Conservation (phyloP, 495 filamentous ascomycete genomes). For the Hypoxylon lienhwacheense region DNA sequence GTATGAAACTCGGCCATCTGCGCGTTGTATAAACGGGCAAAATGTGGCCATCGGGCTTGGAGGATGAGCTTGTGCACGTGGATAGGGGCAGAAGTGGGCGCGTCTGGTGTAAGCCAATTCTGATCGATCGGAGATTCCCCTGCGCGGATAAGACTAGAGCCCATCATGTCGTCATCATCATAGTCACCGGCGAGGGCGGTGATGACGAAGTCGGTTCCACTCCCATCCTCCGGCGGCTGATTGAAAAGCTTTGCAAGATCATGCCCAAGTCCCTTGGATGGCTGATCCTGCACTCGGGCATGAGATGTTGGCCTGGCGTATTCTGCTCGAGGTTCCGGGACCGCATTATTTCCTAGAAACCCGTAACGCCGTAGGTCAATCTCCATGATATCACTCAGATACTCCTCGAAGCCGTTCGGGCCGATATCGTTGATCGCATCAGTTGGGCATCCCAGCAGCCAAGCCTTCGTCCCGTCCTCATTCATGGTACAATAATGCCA, state of each 20-base stretch:
- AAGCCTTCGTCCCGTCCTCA: slow-evolving; percentile 89
- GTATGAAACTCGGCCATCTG: slow-evolving; percentile 98
- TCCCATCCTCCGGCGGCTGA: slow-evolving; percentile 71
- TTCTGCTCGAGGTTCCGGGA: slow-evolving; percentile 60
- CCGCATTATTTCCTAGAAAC: slow-evolving; percentile 76
- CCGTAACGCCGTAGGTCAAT: slow-evolving; percentile 86
- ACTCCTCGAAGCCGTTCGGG: slow-evolving; percentile 69
- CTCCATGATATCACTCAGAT: slow-evolving; percentile 88
- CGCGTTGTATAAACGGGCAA: slow-evolving; percentile 81
- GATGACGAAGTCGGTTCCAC: slow-evolving; percentile 81
- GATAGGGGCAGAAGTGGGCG: slow-evolving; percentile 78
- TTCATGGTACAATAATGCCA: slow-evolving; percentile 99
- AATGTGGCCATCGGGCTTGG: slow-evolving; percentile 94
- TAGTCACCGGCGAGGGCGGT: slow-evolving; percentile 72
- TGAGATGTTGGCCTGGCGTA: slow-evolving; percentile 53
- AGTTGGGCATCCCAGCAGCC: slow-evolving; percentile 88
- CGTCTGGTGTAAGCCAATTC: slow-evolving; percentile 63
- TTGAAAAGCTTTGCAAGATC: slow-evolving; percentile 88
- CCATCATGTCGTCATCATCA: slow-evolving; percentile 63
- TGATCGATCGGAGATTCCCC: slow-evolving; percentile 49
- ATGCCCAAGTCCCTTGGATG: slow-evolving; percentile 71
- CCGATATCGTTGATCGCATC: slow-evolving; percentile 61
- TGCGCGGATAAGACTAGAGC: slow-evolving; percentile 48
- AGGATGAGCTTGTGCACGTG: slow-evolving; percentile 92
- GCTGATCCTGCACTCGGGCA: slow-evolving; percentile 44